These are phyloP conservation scores for Botrytis elliptica DNA, from an alignment of 2,329 filamentous ascomycete genomes.

Conservation along the genomic window DNA sequence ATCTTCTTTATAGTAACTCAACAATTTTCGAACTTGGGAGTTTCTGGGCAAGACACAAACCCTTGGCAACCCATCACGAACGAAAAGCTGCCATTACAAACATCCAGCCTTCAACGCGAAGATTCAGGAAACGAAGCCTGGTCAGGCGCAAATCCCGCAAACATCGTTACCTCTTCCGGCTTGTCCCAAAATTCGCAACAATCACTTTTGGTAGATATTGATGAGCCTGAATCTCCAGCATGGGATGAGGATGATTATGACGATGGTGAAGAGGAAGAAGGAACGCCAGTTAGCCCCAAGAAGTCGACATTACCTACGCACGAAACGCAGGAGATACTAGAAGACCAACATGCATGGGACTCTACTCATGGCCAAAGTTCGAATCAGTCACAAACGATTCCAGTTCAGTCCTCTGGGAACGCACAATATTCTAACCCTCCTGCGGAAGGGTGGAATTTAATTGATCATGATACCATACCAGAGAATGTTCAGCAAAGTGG, in stretches of 20 bases:
- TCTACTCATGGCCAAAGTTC: constrained; percentile 23
- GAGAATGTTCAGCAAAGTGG: constrained; percentile 33
- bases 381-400: not conserved
- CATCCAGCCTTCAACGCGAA: constrained; percentile 25
- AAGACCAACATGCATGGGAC: constrained; percentile 37
- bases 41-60: constrained; percentile 35
- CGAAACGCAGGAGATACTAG: constrained; percentile 29
- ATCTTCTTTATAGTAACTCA: constrained; percentile 23
- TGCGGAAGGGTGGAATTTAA: constrained; percentile 35
- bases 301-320: constrained; percentile 24
- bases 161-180: not conserved
- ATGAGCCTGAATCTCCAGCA: constrained; percentile 37
- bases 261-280: constrained; percentile 12
- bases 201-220: constrained; percentile 34
- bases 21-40: constrained; percentile 33
- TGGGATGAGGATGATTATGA: constrained; percentile 38
- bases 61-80: constrained; percentile 37
- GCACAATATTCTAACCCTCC: constrained; percentile 27
- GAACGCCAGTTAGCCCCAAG: not conserved
- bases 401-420: not conserved
- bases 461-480: constrained; percentile 31
- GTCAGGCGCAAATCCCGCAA: constrained; percentile 23
- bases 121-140: constrained; percentile 37
- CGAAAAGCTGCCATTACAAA: constrained; percentile 28
- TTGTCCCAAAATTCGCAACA: constrained; percentile 21